A percentile compares a stretch with the other conserved stretches of the same genome.
phyloP scores from a whole-genome alignment of 2,329 filamentous ascomycete genomes.

The Penicillium sp. region DNA sequence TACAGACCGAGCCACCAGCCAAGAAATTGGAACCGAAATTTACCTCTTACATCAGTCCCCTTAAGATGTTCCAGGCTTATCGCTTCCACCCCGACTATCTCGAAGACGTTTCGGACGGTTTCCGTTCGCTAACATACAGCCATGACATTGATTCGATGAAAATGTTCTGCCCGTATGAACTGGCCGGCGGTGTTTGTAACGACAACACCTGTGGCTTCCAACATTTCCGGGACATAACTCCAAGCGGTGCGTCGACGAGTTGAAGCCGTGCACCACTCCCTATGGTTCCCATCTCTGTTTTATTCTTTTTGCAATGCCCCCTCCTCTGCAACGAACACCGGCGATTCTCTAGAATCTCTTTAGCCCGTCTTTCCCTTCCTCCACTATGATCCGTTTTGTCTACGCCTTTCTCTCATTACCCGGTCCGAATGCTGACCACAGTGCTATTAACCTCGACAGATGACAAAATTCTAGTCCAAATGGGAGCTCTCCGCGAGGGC shows the following conservation, averaged over 20 bases:
- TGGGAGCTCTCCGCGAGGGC: constrained; percentile 53
- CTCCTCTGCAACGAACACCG: background rate
- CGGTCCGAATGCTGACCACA: constrained; percentile 46
- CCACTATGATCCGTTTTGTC: constrained; percentile 11
- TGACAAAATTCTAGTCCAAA: constrained; percentile 56
- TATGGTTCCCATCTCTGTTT: constrained; percentile 22
- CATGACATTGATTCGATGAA: constrained; percentile 80
- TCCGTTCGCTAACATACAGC: constrained; percentile 90
- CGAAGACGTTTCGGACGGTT: constrained; percentile 71
- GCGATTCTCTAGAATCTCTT: background rate
- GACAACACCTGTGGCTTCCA: constrained; percentile 74
- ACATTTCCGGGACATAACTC: constrained; percentile 75
- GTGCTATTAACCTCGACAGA: constrained; percentile 48
- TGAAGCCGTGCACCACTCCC: constrained; percentile 30
- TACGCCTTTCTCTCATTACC: constrained; percentile 24
- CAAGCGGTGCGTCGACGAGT: constrained; percentile 71
- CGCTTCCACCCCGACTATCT: constrained; percentile 83
- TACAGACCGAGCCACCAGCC: constrained; percentile 30
- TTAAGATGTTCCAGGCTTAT: constrained; percentile 82
- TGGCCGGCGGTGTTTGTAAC: constrained; percentile 72
- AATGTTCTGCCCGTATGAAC: constrained; percentile 76
- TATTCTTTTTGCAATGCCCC: constrained; percentile 4
- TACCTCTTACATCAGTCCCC: constrained; percentile 79
- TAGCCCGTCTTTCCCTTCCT: constrained; percentile 10
- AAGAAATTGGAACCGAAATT: constrained; percentile 37